phyloP scores from a whole-genome alignment of 192 early-diverging fungal genomes.

The Podila clonocystis region DNA sequence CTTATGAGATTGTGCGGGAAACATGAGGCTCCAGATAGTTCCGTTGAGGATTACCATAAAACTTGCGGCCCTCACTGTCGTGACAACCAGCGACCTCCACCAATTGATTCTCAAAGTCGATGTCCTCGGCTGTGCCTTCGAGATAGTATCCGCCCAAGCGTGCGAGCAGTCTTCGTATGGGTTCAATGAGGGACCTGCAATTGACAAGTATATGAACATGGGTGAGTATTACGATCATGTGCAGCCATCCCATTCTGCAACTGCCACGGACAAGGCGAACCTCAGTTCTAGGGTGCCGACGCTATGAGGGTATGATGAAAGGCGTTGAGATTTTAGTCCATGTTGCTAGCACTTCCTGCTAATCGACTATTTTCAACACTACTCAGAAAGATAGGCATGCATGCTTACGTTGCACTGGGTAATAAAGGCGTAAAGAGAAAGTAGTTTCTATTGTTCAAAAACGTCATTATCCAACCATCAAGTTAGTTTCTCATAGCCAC shows the following conservation, averaged over 20 bases:
- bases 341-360: too few species aligned
- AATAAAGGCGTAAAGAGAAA: conserved; percentile 65
- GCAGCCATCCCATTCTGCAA: not conserved
- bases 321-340: too few species aligned
- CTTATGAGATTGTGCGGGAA: not conserved
- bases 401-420: conserved; percentile 58
- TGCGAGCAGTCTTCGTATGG: conserved; percentile 58
- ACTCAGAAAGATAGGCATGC: not conserved
- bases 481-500: not conserved
- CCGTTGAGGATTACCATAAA: conserved; percentile 54
- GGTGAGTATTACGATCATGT: not conserved
- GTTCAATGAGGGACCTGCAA: conserved; percentile 62
- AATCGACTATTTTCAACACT: not conserved
- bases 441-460: conserved; percentile 54
- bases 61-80: conserved; percentile 33
- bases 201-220: not conserved
- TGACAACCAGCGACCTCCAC: conserved; percentile 52
- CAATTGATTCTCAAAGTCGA: conserved; percentile 61
- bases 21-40: not conserved
- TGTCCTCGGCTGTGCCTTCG: conserved; percentile 58
- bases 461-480: not conserved
- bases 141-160: conserved; percentile 57
- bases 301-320: conserved; percentile 14
- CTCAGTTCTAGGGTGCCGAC: conserved; percentile 68
- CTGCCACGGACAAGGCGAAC: conserved; percentile 20